Percentiles rank a stretch among this genome's conserved stretches.
Conservation (phyloP, 2,329 filamentous ascomycete species). For the Scedosporium aurantiacum region DNA sequence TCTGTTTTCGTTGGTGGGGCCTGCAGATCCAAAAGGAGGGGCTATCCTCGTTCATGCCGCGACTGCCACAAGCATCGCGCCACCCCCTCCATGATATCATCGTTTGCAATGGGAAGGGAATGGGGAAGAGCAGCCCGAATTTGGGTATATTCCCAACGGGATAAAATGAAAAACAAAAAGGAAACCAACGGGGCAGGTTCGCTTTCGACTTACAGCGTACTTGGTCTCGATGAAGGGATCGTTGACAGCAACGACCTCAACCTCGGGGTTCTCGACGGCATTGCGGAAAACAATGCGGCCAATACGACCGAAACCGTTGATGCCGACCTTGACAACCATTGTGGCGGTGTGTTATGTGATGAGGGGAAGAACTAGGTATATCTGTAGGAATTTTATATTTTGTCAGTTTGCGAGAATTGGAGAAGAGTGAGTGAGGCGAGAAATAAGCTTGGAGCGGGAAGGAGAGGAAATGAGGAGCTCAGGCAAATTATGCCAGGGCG, state of each 20-base stretch:
- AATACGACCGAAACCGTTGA: slow-evolving; percentile 99
- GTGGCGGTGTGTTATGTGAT: slow-evolving; percentile 13
- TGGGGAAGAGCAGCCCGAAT: neutral
- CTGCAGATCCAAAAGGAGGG: neutral
- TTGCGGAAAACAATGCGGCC: slow-evolving; percentile 99
- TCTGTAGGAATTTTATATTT: neutral
- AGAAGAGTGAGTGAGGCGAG: neutral
- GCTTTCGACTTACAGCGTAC: slow-evolving; percentile 71
- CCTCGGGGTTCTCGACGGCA: slow-evolving; percentile 78
- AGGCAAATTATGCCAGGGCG: neutral
- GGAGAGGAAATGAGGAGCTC: neutral
- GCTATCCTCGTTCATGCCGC: neutral
- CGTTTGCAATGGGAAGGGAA: neutral
- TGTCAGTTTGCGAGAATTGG: neutral
- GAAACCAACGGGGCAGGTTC: neutral
- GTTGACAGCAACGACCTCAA: slow-evolving; percentile 94
- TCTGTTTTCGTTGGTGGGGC: slow-evolving; percentile 3
- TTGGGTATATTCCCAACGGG: neutral
- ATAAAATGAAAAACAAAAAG: neutral
- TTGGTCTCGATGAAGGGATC: slow-evolving; percentile 97
- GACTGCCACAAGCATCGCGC: neutral
- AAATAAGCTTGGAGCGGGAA: neutral
- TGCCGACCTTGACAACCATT: slow-evolving; percentile 67
- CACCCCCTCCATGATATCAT: slow-evolving; percentile 5
- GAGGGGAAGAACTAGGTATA: slow-evolving; percentile 1